These are phyloP conservation scores for Tuber calosporum DNA, from an alignment of 495 filamentous ascomycete species.

Conservation along the genomic window DNA sequence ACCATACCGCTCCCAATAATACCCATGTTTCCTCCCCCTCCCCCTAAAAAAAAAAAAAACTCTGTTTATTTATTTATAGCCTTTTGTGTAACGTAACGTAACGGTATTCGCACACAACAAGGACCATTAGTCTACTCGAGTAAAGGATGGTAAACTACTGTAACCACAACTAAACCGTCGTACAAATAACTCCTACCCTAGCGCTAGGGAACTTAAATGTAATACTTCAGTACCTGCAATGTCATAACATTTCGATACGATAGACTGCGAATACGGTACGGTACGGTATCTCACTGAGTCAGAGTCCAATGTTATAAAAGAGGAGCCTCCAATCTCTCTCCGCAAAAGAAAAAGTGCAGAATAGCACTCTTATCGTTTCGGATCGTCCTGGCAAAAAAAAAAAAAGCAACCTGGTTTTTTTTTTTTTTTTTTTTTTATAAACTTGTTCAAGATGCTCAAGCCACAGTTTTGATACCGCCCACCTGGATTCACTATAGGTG, in stretches of 20 bases:
- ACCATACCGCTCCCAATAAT: background rate
- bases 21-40: background rate
- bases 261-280: background rate
- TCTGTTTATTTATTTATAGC: background rate
- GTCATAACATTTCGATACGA: background rate
- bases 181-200: background rate
- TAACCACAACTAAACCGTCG: background rate
- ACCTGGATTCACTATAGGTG: background rate
- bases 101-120: background rate
- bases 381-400: background rate
- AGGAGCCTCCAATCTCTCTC: background rate
- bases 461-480: constrained; percentile 4
- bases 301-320: background rate
- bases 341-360: background rate
- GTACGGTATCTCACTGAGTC: background rate
- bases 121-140: no score
- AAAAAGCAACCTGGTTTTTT: background rate
- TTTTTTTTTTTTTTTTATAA: no score
- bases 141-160: no score
- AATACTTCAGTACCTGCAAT: no score
- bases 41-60: background rate
- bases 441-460: background rate
- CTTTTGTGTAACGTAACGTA: constrained; percentile 1
- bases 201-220: background rate
- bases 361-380: background rate